Base-by-base conservation (phyloP, 208 protist genomes). In the Wallacemonas collosoma region DNA sequence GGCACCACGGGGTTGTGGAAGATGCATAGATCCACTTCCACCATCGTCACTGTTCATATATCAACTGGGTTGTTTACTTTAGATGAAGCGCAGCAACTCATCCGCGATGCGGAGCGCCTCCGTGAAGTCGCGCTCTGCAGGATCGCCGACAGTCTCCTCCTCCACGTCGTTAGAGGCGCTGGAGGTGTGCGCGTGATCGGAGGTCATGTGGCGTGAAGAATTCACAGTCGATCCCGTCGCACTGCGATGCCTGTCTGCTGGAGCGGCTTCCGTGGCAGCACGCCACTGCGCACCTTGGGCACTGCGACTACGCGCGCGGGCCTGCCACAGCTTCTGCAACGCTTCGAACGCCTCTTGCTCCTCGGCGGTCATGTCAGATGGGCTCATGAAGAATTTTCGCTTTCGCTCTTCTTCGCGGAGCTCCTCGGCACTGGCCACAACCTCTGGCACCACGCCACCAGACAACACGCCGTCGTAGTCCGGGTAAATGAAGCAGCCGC, bases 381-480 rank as follows among this genome's bases (percentile, higher is more conserved):
- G 82, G 1, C 86, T 80, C 40, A 95, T 77, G 74, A 88, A 94
- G 62, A 82, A 87, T 40, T 63, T 73, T 44, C 72, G 50, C 48
- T 67, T 65, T 36, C 76, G 80, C 58, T 81, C 87, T 71, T 80
- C 71, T 66, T 86, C 78, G 12, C 56, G 83, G 63, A 79, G 72
- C 65, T 97, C 93, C 51, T 94, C 93, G 3, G 51, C 77, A 0
- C 83, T 92, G 11, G 83, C 63, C 0, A 94, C 80, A 51, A 97
- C 84, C 77, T 87, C 72, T 35, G 90, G 93, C 48, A 95, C 87
- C 48, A 91, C 74, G 14, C 93, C 93, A n/a, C 76, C 65, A 1
- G 86, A 88, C 11, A 97, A 77, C 55, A 97, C 90, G 47, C 93
- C 93, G 73, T 97, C 93, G 70, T 95, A 83, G 65, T 97, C 93